Evolutionary conservation across 2,329 filamentous ascomycete genomes (phyloP), one percentile per base, ranked within the genome.

Genomic region (Zopfia rhizophila): DNA sequence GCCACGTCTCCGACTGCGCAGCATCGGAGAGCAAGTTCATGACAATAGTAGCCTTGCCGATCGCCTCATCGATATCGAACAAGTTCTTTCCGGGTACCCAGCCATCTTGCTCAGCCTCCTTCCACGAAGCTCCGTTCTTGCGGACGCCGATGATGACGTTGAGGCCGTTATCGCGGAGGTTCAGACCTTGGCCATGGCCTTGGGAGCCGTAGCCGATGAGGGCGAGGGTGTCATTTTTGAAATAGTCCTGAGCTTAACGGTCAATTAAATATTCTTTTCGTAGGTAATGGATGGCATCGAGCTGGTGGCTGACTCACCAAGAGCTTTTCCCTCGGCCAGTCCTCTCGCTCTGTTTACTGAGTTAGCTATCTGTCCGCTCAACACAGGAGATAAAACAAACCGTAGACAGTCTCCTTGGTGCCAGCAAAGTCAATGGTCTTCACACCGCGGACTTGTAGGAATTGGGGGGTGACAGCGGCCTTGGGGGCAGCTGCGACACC

Each of bases 391-490:
- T 21, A 47, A 24, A 42, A 70, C 83, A 67, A 78, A 95, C 91
- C 91, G 75, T 90, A 97, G 74, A 99, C 94, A 62, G 87, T 85
- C 85, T 99, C 94, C 82, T 95, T 93, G 73, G 84, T 83, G 70
- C 91, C 94, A 63, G 94, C 94, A 77, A 99, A 99, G 86, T 97
- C 92, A 77, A 99, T 93, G 66, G 93, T 97, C 90, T 99, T 97
- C 72, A 96, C 79, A 75, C 94, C 94, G 72, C 94, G 88, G 61
- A 83, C 80, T 70, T 86, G 84, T 81, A 91, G 88, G 74, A 85
- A 71, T 37, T 76, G 70, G 28, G 73, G 63, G 46, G 72, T 69
- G 41, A 77, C 72, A 58, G 73, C 72, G 24, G 75, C 70, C 63
- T 74, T 76, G 61, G 75, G 75, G 37, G 72, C 68, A 60, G 75